Base-by-base conservation (phyloP, 495 filamentous ascomycete species). In the Tirmania nivea region DNA sequence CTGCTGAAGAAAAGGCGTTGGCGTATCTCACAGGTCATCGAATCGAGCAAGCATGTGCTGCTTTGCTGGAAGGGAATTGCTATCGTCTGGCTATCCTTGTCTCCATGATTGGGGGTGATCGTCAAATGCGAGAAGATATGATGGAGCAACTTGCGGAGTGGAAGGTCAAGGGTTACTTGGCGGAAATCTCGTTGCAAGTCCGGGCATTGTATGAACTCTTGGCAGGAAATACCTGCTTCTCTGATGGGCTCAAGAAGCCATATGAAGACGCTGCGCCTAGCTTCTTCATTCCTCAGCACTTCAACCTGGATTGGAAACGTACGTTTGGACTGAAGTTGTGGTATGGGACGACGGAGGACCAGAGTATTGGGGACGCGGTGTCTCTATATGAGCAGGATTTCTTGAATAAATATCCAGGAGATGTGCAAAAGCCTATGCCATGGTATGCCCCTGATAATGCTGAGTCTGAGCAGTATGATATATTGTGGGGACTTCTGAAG, bases 301-400 rank as follows among this genome's bases (percentile, higher is more conserved):
- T 95, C 61, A 75, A 78, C 8, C 70, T 97, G 35, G 81, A 92
- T 64, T 97, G 90, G 90, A 76, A 81, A 66, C 86, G 90, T 58
- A 80, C 86, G 1, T 94, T 97, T 64, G 92, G 84, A 12, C 73
- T 97, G 19, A 78, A 87, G 50, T 73, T 96, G 9, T 94, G 83
- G 79, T 95, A 94, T 65, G 77, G 75, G 39, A 84, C 78, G 47
- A 70, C 73, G 10, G 70, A 78, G 31, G 73, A 79, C 49, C 78
- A 84, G 36, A 71, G 76, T 39, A 70, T 93, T 35, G 76, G 80
- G 52, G 71, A 69, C 49, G 87, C 86, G 10, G 77, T 94, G 17
- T 66, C 72, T 31, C 74, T 73, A 16, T 94, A 81, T 66, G 68
- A 73, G 48, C 63, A 77, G 21, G 84, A 94, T 59, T 69, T 94